Evolutionary conservation across 2,329 filamentous ascomycete species (phyloP), one percentile per base, ranked within the genome.

Genomic region (Sclerotinia sclerotiorum): DNA sequence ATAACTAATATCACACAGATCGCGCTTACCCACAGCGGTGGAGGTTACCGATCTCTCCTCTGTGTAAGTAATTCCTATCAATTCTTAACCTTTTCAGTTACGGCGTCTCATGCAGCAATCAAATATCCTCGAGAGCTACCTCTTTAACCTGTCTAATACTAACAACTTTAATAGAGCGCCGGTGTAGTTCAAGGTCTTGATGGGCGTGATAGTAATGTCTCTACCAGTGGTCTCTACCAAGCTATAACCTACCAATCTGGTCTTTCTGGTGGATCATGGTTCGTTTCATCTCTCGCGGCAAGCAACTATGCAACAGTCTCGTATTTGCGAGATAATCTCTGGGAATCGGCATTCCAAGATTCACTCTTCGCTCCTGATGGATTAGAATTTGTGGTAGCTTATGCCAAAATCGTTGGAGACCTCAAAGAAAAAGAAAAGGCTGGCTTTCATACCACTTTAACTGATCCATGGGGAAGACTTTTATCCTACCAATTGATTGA

Each of bases 251-350:
- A 84, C 70, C 78, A 83, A 54, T 74, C 79, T 57, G 82, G 79
- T 11, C 75, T 84, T 3, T 82, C 81, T n/a, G 81, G 81, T 35
- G 82, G 82, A 51, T 73, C 75, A 2, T 84, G 82, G 82, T 75
- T 84, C n/a, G 71, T 83, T 1, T 79, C 79, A 4, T 82, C 81
- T 2, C 66, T 83, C 24, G 78, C 79, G 15, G 81, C 80, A 10
- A 83, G 82, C 73, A 80, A 83, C 69, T 82, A 79, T 73, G 80
- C 81, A 2, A 83, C 81, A 2, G 77, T 83, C 62, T 78, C 77
- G 5, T 76, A 75, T 42, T 73, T 84, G 7, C 73, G 76, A 39
- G 74, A 78, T 21, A 77, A 74, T 17, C 73, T 82, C 3, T 84
- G 81, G 82, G 73, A 78, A 35, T 49, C 74, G n/a, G 76, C 77